Evolutionary conservation across 2,329 filamentous ascomycete species (phyloP), one percentile per base, ranked within the genome.

Genomic region (Xylaria sp.): DNA sequence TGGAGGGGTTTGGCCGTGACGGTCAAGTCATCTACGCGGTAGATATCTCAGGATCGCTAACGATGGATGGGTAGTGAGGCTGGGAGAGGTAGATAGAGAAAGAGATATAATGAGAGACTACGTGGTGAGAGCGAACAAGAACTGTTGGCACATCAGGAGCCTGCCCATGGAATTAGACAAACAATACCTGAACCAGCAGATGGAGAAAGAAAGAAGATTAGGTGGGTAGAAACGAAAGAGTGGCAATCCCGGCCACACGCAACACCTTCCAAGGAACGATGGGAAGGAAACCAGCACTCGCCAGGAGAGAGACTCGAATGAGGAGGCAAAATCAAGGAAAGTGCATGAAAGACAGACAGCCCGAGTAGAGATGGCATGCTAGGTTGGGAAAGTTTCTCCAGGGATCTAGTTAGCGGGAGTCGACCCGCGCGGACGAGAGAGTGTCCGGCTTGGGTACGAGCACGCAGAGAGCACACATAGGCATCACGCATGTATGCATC

Each of bases 1-100:
- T 60, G 70, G 61, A 69, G 69, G 64, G 50, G 69, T 65, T 67
- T 71, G 69, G 59, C 68, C 69, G 77, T 78, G 78, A 78, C 81
- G 75, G 74, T 81, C 76, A 81, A 82, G 76, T 82, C 82, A 84
- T 84, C 80, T 81, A 84, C 77, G 74, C 78, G 75, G 77, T 75
- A 70, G 70, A 73, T 67, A 67, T 75, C 74, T 74, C 73, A 74
- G 73, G 69, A 51, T 76, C 72, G 73, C 64, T 72, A 75, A 74
- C 73, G 75, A 73, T 73, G 70, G 78, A 72, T 61, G 65, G 39
- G 51, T 65, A 53, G 61, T 69, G 64, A 55, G 47, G 67, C 64
- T 59, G 42, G 65, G 57, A 67, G 50, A 64, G 50, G 32, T 27
- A 48, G 68, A 67, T 59, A 45, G 71, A 76, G 65, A 72, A 56